phyloP scores from a whole-genome alignment of 164 flowering plant genomes.

The Sextonia rubra region DNA sequence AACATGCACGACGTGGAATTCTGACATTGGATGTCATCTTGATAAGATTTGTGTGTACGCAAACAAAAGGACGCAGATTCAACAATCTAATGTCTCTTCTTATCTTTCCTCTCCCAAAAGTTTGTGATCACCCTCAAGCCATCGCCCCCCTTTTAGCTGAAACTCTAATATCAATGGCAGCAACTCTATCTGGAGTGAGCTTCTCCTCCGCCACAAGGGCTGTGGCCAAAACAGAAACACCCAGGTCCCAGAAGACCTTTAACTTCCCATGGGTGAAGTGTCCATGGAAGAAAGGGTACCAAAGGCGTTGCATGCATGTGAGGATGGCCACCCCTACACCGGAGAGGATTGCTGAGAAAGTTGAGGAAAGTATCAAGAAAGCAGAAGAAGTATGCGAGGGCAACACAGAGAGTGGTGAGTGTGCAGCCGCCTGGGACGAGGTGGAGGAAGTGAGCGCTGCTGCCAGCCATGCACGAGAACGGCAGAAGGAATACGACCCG shows the following conservation, averaged over 20 bases:
- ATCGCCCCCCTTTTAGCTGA: background rate
- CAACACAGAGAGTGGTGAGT: slow-evolving; percentile 45
- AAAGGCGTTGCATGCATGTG: slow-evolving; percentile 15
- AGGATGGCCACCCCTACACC: slow-evolving; percentile 18
- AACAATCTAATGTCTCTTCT: slow-evolving; percentile 9
- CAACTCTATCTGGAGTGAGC: slow-evolving; percentile 44
- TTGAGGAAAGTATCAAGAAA: slow-evolving; percentile 36
- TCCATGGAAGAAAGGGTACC: slow-evolving; percentile 28
- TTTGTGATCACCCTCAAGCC: background rate
- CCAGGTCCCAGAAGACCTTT: slow-evolving; percentile 17
- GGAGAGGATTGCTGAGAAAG: slow-evolving; percentile 29
- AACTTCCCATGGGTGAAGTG: slow-evolving; percentile 23
- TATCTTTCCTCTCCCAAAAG: slow-evolving; percentile 1
- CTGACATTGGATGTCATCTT: slow-evolving; percentile 21
- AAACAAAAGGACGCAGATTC: background rate
- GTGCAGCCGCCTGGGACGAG: slow-evolving; percentile 85
- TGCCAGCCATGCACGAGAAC: slow-evolving; percentile 69
- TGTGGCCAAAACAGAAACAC: slow-evolving; percentile 27
- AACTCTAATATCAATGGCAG: slow-evolving; percentile 34
- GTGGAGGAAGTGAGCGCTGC: slow-evolving; percentile 90
- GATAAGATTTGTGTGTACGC: slow-evolving; percentile 52
- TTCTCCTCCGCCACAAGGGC: slow-evolving; percentile 31
- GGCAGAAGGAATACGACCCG: slow-evolving; percentile 52
- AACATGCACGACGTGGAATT: slow-evolving; percentile 26
- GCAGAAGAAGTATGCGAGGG: slow-evolving; percentile 43